Base-by-base conservation (phyloP, 2,329 filamentous ascomycete genomes). In the Arachnomyces sp. region DNA sequence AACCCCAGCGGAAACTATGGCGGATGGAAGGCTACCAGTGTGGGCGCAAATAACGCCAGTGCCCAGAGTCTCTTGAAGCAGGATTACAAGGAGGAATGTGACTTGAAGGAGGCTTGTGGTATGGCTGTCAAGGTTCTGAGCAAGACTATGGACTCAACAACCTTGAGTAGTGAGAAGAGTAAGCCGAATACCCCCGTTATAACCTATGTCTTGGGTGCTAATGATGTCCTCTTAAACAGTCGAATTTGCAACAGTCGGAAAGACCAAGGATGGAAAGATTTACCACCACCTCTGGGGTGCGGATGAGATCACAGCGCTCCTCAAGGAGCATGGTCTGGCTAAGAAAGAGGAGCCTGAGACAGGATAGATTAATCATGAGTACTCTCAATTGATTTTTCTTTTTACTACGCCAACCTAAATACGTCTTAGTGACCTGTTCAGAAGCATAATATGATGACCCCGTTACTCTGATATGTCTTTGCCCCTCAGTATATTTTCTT, bases 121-220 rank as follows among this genome's bases (percentile, higher is more conserved):
- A 84, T 95, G 75, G 92, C 92, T 8, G 92, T 98, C 63, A 98
- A 98, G 77, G 92, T 98, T 48, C 71, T 98, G 51, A 96, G 92
- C 77, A 98, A 98, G 81, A 98, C 92, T 4, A 98, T 98, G 93
- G 92, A 98, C 66, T 95, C 89, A 40, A 96, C 90, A 40, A 98
- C 95, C 75, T 71, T 98, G 61, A 95, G 88, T 73, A 95, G 88
- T 61, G 92, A 98, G 77, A 98, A 98, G 79, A 95, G 89, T 95
- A 71, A 66, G 86, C 74, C 30, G 16, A 29, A 3, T 13, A 12
- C n/a, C 12, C 32, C 11, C 36, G 29, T 15, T 38, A 25, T 31
- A 13, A 13, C 11, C 7, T 5, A 41, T 7, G 14, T 25, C 13
- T 34, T 36, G 17, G 25, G 31, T 47, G 31, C 51, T 55, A 42